These are phyloP conservation scores for Abrus pulchellus DNA, from an alignment of 306 rosid species.

Conservation along the genomic window DNA sequence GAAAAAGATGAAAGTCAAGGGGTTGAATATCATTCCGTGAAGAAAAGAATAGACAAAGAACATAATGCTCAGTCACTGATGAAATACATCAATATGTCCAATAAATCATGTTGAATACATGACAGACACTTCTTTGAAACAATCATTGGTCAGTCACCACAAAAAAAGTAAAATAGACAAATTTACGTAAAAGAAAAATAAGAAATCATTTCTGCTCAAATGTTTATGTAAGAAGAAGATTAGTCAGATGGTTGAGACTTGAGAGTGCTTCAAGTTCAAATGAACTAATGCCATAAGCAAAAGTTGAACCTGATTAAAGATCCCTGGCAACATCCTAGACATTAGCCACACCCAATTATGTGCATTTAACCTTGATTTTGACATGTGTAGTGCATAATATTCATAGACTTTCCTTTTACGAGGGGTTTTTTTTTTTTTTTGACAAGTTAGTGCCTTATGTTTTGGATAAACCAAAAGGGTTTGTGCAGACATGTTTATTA, in stretches of 20 bases:
- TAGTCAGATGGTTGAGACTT: not conserved
- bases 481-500: not conserved
- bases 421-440: not conserved
- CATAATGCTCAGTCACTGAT: not conserved
- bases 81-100: not conserved
- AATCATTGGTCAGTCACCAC: not conserved
- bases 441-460: conserved; percentile 13
- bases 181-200: conserved; percentile 11
- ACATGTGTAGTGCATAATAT: conserved; percentile 22
- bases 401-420: not conserved
- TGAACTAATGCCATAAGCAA: not conserved
- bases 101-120: not conserved
- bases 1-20: not conserved
- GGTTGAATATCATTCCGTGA: not conserved
- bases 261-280: conserved; percentile 13
- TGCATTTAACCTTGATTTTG: not conserved
- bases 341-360: conserved; percentile 4
- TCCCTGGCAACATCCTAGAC: not conserved
- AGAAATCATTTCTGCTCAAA: not conserved
- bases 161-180: not conserved
- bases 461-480: not conserved
- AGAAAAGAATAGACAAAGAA: not conserved
- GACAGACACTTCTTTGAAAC: not conserved
- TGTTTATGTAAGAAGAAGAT: not conserved
- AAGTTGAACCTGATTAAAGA: conserved; percentile 3